Evolutionary conservation across 1,284 basidiomycete species (phyloP).

Genomic region (Rhodotorula mucilaginosa): DNA sequence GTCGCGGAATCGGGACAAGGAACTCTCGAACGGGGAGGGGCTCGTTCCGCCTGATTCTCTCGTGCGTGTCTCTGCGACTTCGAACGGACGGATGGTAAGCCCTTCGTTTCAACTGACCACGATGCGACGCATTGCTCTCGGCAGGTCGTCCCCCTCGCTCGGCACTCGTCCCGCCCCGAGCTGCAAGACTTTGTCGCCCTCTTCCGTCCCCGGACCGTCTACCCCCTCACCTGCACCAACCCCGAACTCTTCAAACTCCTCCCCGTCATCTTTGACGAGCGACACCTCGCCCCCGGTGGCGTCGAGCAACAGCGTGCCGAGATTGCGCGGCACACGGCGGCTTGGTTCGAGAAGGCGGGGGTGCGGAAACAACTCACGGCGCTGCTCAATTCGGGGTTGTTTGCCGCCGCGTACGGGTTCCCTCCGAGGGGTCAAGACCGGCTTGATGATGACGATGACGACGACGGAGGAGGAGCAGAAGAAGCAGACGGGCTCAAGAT

Average conservation of each 20-base stretch:
- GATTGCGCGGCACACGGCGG: conserved; percentile 8
- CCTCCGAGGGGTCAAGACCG: too few species aligned
- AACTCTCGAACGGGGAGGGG: conserved; percentile 37
- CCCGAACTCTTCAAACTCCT: conserved; percentile 67
- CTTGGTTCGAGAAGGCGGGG: not conserved
- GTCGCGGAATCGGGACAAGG: not conserved
- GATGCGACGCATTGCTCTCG: too few species aligned
- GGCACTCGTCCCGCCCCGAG: conserved; percentile 83
- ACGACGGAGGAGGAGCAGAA: not conserved
- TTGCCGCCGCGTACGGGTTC: too few species aligned
- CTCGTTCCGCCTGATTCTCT: conserved; percentile 57
- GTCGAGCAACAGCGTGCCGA: conserved; percentile 40
- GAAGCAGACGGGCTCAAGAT: conserved; percentile 5
- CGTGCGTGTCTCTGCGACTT: conserved; percentile 52
- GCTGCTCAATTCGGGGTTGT: not conserved
- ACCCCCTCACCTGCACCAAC: conserved; percentile 71
- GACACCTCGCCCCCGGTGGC: conserved; percentile 53
- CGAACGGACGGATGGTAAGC: too few species aligned
- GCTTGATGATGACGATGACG: not conserved
- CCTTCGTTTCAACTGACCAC: not conserved
- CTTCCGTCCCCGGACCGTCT: conserved; percentile 69
- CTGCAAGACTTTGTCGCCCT: conserved; percentile 71
- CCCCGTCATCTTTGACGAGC: conserved; percentile 61
- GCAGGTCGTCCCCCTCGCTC: conserved; percentile 74
- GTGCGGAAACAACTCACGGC: not conserved